phyloP scores from a whole-genome alignment of 2,329 filamentous ascomycete genomes.

The Fonsecaea multimorphosa region DNA sequence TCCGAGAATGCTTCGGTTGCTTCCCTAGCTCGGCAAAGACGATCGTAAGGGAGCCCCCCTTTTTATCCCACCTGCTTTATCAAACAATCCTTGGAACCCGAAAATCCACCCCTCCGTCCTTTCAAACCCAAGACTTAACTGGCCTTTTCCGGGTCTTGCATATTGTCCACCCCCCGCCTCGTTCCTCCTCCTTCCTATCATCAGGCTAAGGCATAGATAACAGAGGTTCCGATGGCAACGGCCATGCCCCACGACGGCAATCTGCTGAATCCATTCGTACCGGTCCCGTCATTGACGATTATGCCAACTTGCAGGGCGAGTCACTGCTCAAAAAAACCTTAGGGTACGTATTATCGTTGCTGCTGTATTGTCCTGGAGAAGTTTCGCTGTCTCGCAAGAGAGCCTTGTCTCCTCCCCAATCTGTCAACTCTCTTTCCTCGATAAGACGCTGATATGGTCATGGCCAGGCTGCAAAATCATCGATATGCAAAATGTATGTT shows the following conservation, averaged over 20 bases:
- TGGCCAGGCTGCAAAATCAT: constrained; percentile 39
- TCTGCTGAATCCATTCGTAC: constrained; percentile 33
- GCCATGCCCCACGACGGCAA: constrained; percentile 33
- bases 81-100: too few species aligned
- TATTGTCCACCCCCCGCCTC: neutral
- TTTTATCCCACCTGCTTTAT: constrained; percentile 28
- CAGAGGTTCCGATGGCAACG: constrained; percentile 37
- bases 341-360: constrained; percentile 33
- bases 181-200: constrained; percentile 27
- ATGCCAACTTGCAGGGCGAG: constrained; percentile 36
- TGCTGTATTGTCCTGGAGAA: neutral
- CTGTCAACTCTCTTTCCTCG: neutral
- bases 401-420: constrained; percentile 10
- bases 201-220: constrained; percentile 34
- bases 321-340: constrained; percentile 38
- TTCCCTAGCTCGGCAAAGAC: constrained; percentile 34
- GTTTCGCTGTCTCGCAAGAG: neutral
- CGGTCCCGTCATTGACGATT: constrained; percentile 34
- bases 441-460: constrained; percentile 29
- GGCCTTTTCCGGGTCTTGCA: neutral
- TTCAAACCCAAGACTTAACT: constrained; percentile 1
- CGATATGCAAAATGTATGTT: constrained; percentile 36
- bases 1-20: constrained; percentile 25
- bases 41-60: constrained; percentile 29
- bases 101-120: constrained; percentile 3